Evolutionary conservation across 208 protist species (phyloP), one percentile per base, ranked within the genome.

Genomic region (Acanthamoeba healyi): DNA sequence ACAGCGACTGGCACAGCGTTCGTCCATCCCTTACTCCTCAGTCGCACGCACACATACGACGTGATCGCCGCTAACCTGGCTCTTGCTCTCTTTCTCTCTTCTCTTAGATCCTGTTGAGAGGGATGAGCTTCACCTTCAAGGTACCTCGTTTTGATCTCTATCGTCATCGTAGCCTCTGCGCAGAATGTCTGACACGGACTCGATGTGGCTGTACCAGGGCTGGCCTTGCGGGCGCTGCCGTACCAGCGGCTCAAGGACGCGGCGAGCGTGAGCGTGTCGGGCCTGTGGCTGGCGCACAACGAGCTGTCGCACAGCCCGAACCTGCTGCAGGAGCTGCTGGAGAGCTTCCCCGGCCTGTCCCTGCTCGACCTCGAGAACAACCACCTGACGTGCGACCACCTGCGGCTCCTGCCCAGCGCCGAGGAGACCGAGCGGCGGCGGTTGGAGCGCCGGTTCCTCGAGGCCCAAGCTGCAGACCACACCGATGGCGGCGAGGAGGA

Each of bases 291-390:
- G 34, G 70, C 70, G 29, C 5, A 79, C 26, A 79, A 79, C 24
- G 29, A 42, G 10, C 70, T 79, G 5, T 79, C 38, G 17, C 32
- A 42, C 24, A 42, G 70, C 70, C 70, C 70, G 7, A 79, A 79
- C 70, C 70, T 79, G 15, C 24, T 79, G 70, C 70, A 79, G 36
- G 24, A 79, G 70, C 70, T 79, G 12, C 32, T 79, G 14, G 24
- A 79, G 70, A 79, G 70, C 32, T 79, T 79, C 24, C 70, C 70
- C 4, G 29, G 36, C 10, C 70, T 79, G 29, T 79, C 70, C 70
- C 10, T 44, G 17, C 29, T 79, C 70, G 70, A 79, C 70, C 24
- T 79, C 12, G 70, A 79, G 24, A 44, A 32, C 36, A 79, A 79
- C 70, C 7, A 79, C 24, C 32, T 79, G 15, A 79, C 70, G 9